Evolutionary conservation across 306 rosid species (phyloP).

Genomic region (Morella rubra): DNA sequence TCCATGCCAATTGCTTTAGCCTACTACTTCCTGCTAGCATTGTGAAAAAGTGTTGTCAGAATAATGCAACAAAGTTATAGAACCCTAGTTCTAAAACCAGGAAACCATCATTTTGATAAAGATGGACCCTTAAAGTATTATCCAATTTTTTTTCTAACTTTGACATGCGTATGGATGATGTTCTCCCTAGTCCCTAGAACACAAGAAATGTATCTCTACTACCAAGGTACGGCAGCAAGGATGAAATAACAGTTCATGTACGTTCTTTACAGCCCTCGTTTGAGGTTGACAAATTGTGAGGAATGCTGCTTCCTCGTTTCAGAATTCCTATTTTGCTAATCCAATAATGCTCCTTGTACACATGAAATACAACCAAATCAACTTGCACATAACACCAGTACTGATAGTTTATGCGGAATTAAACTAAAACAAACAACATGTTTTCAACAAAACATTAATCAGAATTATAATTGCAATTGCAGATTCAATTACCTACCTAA

Average conservation of each 20-base stretch:
- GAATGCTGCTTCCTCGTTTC: no score
- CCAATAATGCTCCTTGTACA: not conserved
- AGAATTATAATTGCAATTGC: no score
- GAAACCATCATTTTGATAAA: slow-evolving; percentile 8
- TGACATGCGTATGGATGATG: slow-evolving; percentile 20
- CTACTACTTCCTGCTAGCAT: slow-evolving; percentile 69
- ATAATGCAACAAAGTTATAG: not conserved
- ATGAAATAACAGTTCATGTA: slow-evolving; percentile 12
- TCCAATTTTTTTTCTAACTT: slow-evolving; percentile 15
- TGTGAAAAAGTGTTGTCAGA: slow-evolving; percentile 29
- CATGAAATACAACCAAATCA: not conserved
- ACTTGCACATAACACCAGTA: not conserved
- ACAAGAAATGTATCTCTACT: slow-evolving; percentile 8
- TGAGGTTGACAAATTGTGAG: slow-evolving; percentile 11
- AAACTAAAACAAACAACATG: no score
- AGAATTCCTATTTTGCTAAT: not conserved
- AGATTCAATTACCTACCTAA: no score
- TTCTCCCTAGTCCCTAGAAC: not conserved
- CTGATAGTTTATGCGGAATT: no score
- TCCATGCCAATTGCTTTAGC: slow-evolving; percentile 80
- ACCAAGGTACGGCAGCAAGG: slow-evolving; percentile 15
- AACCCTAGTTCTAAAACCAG: slow-evolving; percentile 7
- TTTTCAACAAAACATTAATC: no score
- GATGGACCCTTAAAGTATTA: slow-evolving; percentile 5
- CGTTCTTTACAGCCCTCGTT: not conserved